Percentiles rank a stretch among this genome's conserved stretches.
Evolutionary conservation across 78 protist genomes (phyloP).

Genomic region (Chrysochromulina tobinii): DNA sequence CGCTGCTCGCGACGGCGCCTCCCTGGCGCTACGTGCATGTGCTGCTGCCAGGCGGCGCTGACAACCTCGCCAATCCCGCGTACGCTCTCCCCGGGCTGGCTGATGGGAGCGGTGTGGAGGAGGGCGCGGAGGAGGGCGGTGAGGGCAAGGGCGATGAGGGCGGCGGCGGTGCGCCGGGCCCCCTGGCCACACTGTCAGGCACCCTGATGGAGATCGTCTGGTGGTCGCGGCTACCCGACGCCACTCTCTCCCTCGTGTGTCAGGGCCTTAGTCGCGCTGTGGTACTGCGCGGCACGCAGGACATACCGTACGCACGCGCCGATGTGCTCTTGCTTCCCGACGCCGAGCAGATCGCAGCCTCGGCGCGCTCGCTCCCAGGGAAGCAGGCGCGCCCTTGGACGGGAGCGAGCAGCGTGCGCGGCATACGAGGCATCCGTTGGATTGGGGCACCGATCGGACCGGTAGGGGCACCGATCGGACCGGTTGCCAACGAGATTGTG

Average conservation of each 20-base stretch:
- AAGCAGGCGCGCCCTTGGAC: no score
- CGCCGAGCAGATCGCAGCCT: not conserved
- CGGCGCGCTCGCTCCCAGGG: not conserved
- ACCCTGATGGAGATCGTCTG: not conserved
- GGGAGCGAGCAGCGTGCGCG: no score
- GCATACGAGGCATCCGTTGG: no score
- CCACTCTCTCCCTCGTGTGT: not conserved
- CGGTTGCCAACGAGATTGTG: no score
- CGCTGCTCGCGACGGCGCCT: not conserved
- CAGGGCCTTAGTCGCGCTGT: not conserved
- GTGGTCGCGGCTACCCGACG: not conserved
- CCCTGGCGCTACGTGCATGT: conserved; percentile 4
- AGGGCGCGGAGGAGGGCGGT: no score
- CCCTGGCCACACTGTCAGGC: not conserved
- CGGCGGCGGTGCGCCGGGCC: no score
- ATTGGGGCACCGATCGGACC: no score
- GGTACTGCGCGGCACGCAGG: not conserved
- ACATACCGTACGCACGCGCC: not conserved
- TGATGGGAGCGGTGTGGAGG: no score
- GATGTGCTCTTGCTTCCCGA: not conserved
- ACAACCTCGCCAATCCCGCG: not conserved
- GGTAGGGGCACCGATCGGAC: no score
- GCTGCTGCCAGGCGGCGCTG: not conserved
- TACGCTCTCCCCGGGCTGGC: not conserved
- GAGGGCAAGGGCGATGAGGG: no score